Percentiles rank a stretch among this genome's conserved stretches.
Conservation (phyloP, 345 rosid species). For the Geranium brycei region DNA sequence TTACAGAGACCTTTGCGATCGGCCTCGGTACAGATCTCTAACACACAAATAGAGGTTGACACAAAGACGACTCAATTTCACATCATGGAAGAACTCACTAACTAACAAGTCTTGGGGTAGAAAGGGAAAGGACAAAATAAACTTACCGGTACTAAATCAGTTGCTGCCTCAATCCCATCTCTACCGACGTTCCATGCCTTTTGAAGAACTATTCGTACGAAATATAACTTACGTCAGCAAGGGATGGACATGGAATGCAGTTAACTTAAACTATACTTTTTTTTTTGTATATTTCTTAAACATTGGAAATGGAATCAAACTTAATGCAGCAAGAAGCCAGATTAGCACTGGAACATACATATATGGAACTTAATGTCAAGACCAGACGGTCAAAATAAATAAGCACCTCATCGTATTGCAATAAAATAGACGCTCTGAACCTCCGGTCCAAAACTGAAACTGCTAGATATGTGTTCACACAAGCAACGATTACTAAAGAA, state of each 20-base stretch:
- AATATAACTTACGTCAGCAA: constrained; percentile 4
- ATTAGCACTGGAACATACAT: neutral
- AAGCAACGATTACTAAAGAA: too few relatives aligned
- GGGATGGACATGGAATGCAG: neutral
- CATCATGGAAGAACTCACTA: too few relatives aligned
- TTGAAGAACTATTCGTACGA: constrained; percentile 39
- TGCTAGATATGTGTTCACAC: too few relatives aligned
- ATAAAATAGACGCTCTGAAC: too few relatives aligned
- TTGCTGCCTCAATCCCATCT: constrained; percentile 79
- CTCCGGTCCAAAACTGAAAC: too few relatives aligned
- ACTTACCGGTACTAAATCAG: constrained; percentile 79
- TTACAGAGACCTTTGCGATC: constrained; percentile 41
- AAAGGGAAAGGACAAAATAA: constrained; percentile 9
- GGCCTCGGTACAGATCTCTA: constrained; percentile 57
- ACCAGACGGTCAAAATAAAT: too few relatives aligned
- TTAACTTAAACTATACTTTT: neutral
- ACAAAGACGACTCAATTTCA: neutral
- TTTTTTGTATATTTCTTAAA: neutral
- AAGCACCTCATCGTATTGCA: too few relatives aligned
- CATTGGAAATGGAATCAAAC: neutral
- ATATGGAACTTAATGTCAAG: neutral
- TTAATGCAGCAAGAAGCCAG: neutral
- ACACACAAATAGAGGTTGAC: constrained; percentile 7
- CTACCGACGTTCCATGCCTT: constrained; percentile 70
- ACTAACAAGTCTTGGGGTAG: constrained; percentile 3